Evolutionary conservation across 129 eudicot species (phyloP).

Genomic region (Chrysanthemum makinoi): DNA sequence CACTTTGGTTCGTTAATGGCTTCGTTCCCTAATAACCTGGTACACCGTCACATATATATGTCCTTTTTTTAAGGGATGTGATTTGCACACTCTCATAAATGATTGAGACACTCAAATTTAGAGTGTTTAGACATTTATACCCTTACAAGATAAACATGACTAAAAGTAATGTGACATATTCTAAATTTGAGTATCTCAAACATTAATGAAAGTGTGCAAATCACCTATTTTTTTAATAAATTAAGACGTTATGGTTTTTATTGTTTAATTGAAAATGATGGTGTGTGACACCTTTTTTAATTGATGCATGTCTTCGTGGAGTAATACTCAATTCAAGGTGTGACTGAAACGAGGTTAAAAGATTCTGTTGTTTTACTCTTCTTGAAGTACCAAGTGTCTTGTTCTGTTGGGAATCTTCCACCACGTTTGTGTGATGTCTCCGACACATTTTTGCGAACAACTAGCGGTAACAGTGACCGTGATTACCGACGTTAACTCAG

Average conservation of each 20-base stretch:
- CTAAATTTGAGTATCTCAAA: too few species aligned
- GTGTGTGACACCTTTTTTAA: not conserved
- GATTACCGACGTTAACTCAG: too few species aligned
- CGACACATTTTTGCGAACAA: not conserved
- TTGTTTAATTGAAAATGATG: not conserved
- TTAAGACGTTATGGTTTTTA: not conserved
- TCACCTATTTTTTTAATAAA: too few species aligned
- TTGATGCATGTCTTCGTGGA: not conserved
- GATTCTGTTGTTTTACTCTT: not conserved
- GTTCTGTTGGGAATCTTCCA: not conserved
- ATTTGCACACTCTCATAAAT: too few species aligned
- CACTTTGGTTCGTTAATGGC: too few species aligned
- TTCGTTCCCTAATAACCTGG: too few species aligned
- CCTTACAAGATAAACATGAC: too few species aligned
- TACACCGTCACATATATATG: not conserved
- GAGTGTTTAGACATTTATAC: too few species aligned
- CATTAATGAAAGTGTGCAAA: too few species aligned
- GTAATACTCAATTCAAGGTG: conserved; percentile 1
- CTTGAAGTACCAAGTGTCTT: not conserved
- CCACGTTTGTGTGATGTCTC: not conserved
- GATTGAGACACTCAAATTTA: too few species aligned
- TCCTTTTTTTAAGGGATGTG: too few species aligned
- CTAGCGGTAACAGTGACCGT: not conserved
- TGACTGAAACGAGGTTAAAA: conserved; percentile 6
- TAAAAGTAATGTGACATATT: too few species aligned